A percentile compares a stretch with the other conserved stretches of the same genome.
These are phyloP conservation scores for Beauveria brongniartii DNA, from an alignment of 2,329 filamentous ascomycete genomes.

Conservation along the genomic window DNA sequence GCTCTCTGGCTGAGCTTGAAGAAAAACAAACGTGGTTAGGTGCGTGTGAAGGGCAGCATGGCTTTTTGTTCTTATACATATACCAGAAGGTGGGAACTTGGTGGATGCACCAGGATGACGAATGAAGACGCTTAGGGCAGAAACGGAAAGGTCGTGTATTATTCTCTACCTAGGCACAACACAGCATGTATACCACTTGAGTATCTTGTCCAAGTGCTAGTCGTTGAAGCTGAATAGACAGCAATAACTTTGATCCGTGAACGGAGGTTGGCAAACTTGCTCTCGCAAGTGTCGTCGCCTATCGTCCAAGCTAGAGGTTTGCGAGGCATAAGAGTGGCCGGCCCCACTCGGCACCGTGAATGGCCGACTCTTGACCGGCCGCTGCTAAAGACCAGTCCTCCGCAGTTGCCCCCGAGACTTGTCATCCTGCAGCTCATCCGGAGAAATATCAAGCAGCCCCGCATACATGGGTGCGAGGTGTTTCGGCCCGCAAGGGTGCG, in stretches of 20 bases:
- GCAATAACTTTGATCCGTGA: background rate
- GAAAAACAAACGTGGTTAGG: background rate
- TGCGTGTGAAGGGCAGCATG: background rate
- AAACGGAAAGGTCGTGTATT: constrained; percentile 2
- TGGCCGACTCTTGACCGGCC: too few species aligned
- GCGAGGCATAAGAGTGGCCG: background rate
- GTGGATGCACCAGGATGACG: background rate
- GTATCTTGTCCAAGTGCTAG: background rate
- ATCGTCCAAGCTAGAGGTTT: background rate
- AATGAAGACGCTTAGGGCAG: background rate
- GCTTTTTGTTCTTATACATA: constrained; percentile 6
- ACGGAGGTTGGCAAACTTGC: background rate
- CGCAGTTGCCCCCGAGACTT: background rate
- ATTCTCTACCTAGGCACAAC: constrained; percentile 9
- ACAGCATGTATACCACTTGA: constrained; percentile 10
- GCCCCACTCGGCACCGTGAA: background rate
- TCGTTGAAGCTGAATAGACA: background rate
- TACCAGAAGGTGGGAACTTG: constrained; percentile 1
- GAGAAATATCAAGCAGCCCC: constrained; percentile 9
- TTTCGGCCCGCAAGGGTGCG: constrained; percentile 14
- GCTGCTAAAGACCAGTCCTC: background rate
- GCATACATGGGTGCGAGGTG: constrained; percentile 13
- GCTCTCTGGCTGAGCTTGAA: constrained; percentile 23
- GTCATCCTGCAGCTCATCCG: constrained; percentile 8
- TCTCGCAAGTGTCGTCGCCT: too few species aligned